Evolutionary conservation across 495 filamentous ascomycete species (phyloP).

Genomic region (Annulohypoxylon maeteangense): DNA sequence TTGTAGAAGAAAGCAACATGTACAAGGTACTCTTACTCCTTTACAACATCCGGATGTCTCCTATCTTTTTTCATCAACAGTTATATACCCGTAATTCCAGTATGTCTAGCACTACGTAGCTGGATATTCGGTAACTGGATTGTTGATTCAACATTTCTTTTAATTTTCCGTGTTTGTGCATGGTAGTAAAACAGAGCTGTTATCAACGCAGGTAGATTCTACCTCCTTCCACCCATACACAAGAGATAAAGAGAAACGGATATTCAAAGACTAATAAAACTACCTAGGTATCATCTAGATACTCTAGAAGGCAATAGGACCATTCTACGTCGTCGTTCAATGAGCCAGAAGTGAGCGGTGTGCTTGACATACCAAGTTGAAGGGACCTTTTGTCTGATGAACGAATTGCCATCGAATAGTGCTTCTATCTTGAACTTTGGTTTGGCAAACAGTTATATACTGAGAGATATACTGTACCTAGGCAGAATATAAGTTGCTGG

Average conservation of each 20-base stretch:
- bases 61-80: not conserved
- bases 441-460: not conserved
- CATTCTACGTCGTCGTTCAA: not conserved
- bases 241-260: not conserved
- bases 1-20: not conserved
- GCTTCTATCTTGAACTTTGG: slow-evolving; percentile 7
- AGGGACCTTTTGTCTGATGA: slow-evolving; percentile 1
- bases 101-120: not conserved
- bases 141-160: not conserved
- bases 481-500: not conserved
- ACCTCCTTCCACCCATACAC: not conserved
- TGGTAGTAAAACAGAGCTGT: not conserved
- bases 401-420: not conserved
- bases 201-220: not conserved
- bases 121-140: not conserved
- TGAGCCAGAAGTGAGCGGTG: not conserved
- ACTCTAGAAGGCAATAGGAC: slow-evolving; percentile 5
- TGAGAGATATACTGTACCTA: not conserved
- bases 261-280: not conserved
- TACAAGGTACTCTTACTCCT: not conserved
- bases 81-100: not conserved
- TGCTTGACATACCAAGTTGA: not conserved
- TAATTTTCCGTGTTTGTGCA: not conserved
- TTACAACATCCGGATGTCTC: too few species aligned
- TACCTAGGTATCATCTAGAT: slow-evolving; percentile 2